Conservation (phyloP, 768 basidiomycete species). For the Suillus placidus region DNA sequence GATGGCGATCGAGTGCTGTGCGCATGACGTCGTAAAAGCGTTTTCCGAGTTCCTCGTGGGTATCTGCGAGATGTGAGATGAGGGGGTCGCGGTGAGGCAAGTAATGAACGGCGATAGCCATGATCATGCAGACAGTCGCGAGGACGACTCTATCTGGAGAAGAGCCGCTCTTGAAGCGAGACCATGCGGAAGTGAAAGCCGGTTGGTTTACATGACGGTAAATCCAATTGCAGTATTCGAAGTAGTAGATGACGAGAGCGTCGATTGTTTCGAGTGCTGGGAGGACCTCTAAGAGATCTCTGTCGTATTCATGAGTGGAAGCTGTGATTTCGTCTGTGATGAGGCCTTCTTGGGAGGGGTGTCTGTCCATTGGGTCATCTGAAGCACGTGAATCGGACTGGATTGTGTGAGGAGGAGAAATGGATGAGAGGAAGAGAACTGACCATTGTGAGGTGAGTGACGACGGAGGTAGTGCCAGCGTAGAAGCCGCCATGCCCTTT, state of each 20-base stretch:
- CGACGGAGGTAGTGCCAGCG: constrained; percentile 77
- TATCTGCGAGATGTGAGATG: constrained; percentile 52
- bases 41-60: constrained; percentile 59
- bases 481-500: constrained; percentile 72
- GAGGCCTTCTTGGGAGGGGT: constrained; percentile 50
- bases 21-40: constrained; percentile 74
- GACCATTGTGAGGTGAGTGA: constrained; percentile 69
- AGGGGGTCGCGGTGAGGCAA: constrained; percentile 67
- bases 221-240: constrained; percentile 88
- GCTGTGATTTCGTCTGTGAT: constrained; percentile 41
- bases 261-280: constrained; percentile 72
- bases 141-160: constrained; percentile 70
- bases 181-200: constrained; percentile 67
- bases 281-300: constrained; percentile 68
- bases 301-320: constrained; percentile 63
- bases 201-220: constrained; percentile 75
- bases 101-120: constrained; percentile 74
- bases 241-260: constrained; percentile 73
- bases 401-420: constrained; percentile 20
- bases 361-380: constrained; percentile 51
- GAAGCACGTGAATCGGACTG: constrained; percentile 50
- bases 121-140: constrained; percentile 72
- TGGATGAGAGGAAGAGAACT: constrained; percentile 15
- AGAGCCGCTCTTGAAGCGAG: constrained; percentile 68
- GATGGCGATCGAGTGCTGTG: constrained; percentile 62